A percentile compares a stretch with the other conserved stretches of the same genome.
phyloP scores from a whole-genome alignment of 352 stramenopile species.

The Aphanomyces euteiches region DNA sequence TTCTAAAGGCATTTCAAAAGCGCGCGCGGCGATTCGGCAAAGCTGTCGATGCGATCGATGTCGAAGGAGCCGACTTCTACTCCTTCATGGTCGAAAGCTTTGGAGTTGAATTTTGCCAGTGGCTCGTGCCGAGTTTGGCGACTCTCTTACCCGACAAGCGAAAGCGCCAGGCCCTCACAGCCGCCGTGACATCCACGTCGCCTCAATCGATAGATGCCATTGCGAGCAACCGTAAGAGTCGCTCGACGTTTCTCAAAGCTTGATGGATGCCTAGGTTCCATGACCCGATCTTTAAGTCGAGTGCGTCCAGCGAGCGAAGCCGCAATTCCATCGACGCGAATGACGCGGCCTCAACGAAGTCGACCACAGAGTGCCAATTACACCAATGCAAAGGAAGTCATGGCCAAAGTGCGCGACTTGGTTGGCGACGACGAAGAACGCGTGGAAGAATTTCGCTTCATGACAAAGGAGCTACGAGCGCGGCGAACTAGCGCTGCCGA shows the following conservation, averaged over 20 bases:
- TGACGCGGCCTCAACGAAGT: constrained; percentile 12
- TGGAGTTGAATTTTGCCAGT: constrained; percentile 27
- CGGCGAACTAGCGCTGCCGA: not conserved
- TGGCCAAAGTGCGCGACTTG: constrained; percentile 24
- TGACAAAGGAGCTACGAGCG: constrained; percentile 27
- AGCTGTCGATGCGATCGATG: not conserved
- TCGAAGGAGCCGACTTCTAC: constrained; percentile 8
- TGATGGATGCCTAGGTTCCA: too few species aligned
- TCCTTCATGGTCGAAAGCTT: constrained; percentile 24
- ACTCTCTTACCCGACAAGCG: constrained; percentile 7
- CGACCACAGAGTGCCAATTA: constrained; percentile 8
- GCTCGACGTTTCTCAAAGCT: too few species aligned
- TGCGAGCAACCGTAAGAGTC: too few species aligned
- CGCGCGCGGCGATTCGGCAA: constrained; percentile 23
- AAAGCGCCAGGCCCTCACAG: constrained; percentile 16
- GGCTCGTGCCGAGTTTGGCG: constrained; percentile 26
- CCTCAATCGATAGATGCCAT: not conserved
- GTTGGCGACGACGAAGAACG: constrained; percentile 27
- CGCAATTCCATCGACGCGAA: constrained; percentile 1
- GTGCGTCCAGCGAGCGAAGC: constrained; percentile 8
- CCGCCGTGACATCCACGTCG: not conserved
- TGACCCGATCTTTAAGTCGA: too few species aligned
- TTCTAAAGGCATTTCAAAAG: constrained; percentile 25
- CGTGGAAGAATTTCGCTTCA: constrained; percentile 25
- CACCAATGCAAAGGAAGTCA: constrained; percentile 20